Percentiles rank a stretch among this genome's conserved stretches.
Evolutionary conservation across 768 basidiomycete genomes (phyloP).

Genomic region (Lyophyllum shimeji): DNA sequence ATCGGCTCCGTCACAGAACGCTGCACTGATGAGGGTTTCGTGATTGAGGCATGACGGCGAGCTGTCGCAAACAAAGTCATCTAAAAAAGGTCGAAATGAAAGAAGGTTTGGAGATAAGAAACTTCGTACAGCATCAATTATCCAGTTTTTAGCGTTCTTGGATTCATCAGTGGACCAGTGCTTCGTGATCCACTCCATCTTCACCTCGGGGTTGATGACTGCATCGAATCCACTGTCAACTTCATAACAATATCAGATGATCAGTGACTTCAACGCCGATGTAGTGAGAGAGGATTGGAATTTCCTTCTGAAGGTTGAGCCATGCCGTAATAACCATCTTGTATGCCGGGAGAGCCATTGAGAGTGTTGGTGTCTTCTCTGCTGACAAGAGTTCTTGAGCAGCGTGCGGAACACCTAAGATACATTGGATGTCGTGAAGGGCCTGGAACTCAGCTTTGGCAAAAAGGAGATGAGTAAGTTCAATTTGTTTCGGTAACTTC

Average conservation of each 20-base stretch:
- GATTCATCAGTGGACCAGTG: slow-evolving; percentile 10
- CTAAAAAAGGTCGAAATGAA: neutral
- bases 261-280: slow-evolving; percentile 20
- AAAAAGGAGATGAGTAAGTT: slow-evolving; percentile 13
- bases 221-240: neutral
- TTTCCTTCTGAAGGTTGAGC: slow-evolving; percentile 11
- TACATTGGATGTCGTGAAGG: slow-evolving; percentile 26
- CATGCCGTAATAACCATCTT: slow-evolving; percentile 25
- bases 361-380: slow-evolving; percentile 32
- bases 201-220: slow-evolving; percentile 22
- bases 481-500: slow-evolving; percentile 3
- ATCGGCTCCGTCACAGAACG: neutral
- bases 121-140: slow-evolving; percentile 18
- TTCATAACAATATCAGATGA: neutral
- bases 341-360: slow-evolving; percentile 28
- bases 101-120: neutral
- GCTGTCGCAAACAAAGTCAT: neutral
- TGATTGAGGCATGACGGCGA: neutral
- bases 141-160: slow-evolving; percentile 12
- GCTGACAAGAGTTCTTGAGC: slow-evolving; percentile 33
- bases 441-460: slow-evolving; percentile 13
- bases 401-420: slow-evolving; percentile 25
- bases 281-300: slow-evolving; percentile 23
- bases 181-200: slow-evolving; percentile 16
- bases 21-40: neutral